Evolutionary conservation across 2,329 filamentous ascomycete species (phyloP), one percentile per base, ranked within the genome.

Genomic region (Cytospora mali): DNA sequence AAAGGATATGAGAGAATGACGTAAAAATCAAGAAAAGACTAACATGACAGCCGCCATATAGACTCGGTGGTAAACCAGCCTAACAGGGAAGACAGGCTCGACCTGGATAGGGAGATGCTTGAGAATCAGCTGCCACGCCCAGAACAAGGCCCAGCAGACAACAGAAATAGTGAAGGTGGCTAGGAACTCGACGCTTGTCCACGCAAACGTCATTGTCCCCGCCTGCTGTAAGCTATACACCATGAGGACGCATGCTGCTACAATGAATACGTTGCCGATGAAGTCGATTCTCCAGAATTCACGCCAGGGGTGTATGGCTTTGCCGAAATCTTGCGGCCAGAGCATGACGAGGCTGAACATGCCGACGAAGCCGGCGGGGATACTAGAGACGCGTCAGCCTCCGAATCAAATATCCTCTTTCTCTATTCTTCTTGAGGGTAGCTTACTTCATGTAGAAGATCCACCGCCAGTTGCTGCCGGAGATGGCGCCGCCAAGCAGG

Each of bases 401-500:
- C 16, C n/a, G 11, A 6, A 14, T 14, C 3, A 31, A 4, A 13
- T 1, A 2, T 28, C 39, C 28, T 50, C 31, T 28, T 6, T 46
- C n/a, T 46, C 9, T 21, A 1, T 23, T 10, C 23, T 13, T 28
- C 16, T 29, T 29, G 3, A 21, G 7, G 25, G 16, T 13, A 10
- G 67, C 79, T 52, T 73, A 86, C 84, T 88, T 88, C 71, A 87
- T 81, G 71, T 83, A 83, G 71, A 88, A 88, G 46, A 88, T 77
- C 76, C 84, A 85, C 56, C 81, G 77, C 85, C 85, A 88, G 50
- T 76, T 78, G 21, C 79, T 77, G 73, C n/a, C 81, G 1, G 83
- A 80, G 25, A 88, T 81, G 3, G 79, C 74, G 2, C 85, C 85
- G 5, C 85, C 85, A 4, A 88, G 72, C 2, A 88, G 71, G 1